Conservation (phyloP, 2,329 filamentous ascomycete species). For the Curvularia eragrostidis region DNA sequence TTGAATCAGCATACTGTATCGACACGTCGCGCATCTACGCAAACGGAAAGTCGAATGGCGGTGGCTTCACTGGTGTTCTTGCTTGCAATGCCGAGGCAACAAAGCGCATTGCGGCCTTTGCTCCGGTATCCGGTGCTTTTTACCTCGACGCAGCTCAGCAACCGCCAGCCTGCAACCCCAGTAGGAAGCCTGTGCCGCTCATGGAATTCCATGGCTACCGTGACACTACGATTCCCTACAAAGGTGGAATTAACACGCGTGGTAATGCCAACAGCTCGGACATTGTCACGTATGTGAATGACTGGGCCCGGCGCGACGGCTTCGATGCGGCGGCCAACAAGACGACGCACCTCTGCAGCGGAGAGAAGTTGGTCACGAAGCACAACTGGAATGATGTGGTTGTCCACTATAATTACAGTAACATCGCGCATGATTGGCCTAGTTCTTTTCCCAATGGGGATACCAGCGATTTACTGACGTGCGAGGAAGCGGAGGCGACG, state of each 20-base stretch:
- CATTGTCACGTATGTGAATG: slow-evolving; percentile 43
- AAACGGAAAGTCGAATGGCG: slow-evolving; percentile 63
- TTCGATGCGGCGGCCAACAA: slow-evolving; percentile 34
- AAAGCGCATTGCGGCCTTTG: slow-evolving; percentile 58
- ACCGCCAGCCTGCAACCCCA: slow-evolving; percentile 37
- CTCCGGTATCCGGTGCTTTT: slow-evolving; percentile 56
- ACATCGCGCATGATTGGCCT: slow-evolving; percentile 54
- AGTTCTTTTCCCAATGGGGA: slow-evolving; percentile 41
- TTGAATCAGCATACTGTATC: slow-evolving; percentile 55
- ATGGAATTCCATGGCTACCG: slow-evolving; percentile 55
- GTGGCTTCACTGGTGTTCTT: slow-evolving; percentile 57
- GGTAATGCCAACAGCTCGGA: slow-evolving; percentile 28
- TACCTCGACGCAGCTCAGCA: slow-evolving; percentile 46
- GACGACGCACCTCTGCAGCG: slow-evolving; percentile 40
- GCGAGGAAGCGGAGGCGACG: slow-evolving; percentile 40
- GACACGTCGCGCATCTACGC: slow-evolving; percentile 55
- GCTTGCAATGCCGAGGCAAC: slow-evolving; percentile 56
- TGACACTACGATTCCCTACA: slow-evolving; percentile 53
- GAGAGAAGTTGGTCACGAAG: slow-evolving; percentile 35
- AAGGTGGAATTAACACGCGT: slow-evolving; percentile 41
- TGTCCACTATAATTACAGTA: slow-evolving; percentile 50
- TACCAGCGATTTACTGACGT: slow-evolving; percentile 34
- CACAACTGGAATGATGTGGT: slow-evolving; percentile 43
- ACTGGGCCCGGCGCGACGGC: slow-evolving; percentile 49
- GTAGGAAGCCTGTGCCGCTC: slow-evolving; percentile 46